Evolutionary conservation across 139 green algal species (phyloP).

Genomic region (Deuterostichococcus epilithicus): DNA sequence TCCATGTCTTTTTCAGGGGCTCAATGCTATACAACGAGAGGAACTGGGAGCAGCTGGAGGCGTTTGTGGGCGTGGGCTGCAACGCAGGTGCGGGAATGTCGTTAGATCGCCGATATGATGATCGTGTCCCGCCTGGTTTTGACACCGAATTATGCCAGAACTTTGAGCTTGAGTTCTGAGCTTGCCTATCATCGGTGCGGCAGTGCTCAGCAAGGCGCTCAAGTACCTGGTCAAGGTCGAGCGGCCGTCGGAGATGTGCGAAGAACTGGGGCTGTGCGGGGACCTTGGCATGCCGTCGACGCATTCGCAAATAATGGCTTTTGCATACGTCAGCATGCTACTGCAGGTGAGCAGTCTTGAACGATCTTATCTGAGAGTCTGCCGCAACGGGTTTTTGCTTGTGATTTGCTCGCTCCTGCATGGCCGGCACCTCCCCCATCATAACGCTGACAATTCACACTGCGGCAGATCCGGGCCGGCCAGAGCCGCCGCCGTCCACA

Average conservation of each 20-base stretch:
- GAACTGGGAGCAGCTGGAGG: background rate
- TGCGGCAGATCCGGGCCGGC: background rate
- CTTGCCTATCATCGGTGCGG: background rate
- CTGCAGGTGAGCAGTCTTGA: background rate
- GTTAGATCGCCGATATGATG: background rate
- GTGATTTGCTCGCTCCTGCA: too few relatives aligned
- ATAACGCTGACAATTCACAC: background rate
- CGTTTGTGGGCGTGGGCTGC: background rate
- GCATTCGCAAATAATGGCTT: background rate
- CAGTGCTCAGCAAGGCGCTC: conserved; percentile 1
- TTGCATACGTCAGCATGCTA: background rate
- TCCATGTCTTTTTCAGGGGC: background rate
- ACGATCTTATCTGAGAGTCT: too few relatives aligned
- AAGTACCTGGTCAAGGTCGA: background rate
- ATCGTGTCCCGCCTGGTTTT: background rate
- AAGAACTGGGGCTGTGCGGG: background rate
- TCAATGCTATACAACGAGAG: background rate
- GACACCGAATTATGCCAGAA: background rate
- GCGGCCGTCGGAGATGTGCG: background rate
- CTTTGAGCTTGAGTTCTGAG: background rate
- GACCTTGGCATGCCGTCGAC: background rate
- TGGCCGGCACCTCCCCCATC: background rate
- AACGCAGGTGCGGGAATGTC: background rate
- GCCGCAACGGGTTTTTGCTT: too few relatives aligned
- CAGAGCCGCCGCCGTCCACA: background rate